phyloP scores from a whole-genome alignment of 1,284 basidiomycete species.

The Ustilago xerochloae region DNA sequence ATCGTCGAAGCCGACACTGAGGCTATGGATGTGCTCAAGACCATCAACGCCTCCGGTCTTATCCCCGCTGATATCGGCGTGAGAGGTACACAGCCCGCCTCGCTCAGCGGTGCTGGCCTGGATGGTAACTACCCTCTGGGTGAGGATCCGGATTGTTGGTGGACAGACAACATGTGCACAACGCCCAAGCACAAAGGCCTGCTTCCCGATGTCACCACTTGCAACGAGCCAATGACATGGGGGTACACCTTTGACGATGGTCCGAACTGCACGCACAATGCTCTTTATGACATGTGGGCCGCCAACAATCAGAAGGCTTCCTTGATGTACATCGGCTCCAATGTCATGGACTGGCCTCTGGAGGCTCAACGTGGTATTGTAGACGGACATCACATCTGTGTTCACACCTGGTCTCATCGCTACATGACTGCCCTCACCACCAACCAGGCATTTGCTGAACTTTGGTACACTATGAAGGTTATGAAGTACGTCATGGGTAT shows the following conservation, averaged over 20 bases:
- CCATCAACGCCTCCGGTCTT: constrained; percentile 63
- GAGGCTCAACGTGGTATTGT: constrained; percentile 71
- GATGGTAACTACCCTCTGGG: constrained; percentile 33
- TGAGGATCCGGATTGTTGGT: constrained; percentile 66
- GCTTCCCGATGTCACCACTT: constrained; percentile 67
- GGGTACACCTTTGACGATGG: constrained; percentile 72
- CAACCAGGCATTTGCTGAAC: constrained; percentile 72
- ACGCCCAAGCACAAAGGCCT: constrained; percentile 64
- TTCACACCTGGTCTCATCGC: constrained; percentile 70
- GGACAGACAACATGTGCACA: constrained; percentile 58
- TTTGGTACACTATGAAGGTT: constrained; percentile 72
- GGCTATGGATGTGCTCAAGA: constrained; percentile 62
- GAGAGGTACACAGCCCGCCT: constrained; percentile 60
- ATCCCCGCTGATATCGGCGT: constrained; percentile 67
- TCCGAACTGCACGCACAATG: constrained; percentile 71
- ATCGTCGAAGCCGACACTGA: constrained; percentile 68
- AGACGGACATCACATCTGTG: constrained; percentile 64
- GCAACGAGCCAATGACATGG: constrained; percentile 71
- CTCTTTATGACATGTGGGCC: constrained; percentile 71
- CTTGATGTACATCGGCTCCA: constrained; percentile 71
- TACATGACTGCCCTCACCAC: constrained; percentile 71
- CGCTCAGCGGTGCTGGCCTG: constrained; percentile 5
- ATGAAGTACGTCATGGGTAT: constrained; percentile 72
- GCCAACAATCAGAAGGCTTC: constrained; percentile 72
- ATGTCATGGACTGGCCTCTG: constrained; percentile 73